A percentile compares a stretch with the other conserved stretches of the same genome.
Evolutionary conservation across 2,329 filamentous ascomycete genomes (phyloP).

Genomic region (Paracorniculantispora psalliotae): DNA sequence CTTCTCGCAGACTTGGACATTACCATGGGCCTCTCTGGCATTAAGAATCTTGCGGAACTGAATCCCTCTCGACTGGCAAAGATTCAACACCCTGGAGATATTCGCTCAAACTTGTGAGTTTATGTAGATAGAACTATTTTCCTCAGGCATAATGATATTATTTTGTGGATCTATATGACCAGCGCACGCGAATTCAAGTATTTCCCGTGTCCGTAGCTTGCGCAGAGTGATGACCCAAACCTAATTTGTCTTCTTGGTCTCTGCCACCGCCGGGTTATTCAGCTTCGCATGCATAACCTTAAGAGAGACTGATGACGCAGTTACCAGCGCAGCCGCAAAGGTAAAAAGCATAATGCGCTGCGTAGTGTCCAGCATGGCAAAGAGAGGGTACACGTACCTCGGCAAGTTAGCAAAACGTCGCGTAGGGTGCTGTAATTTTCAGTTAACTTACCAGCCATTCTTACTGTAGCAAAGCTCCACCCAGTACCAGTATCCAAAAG

Average conservation of each 20-base stretch:
- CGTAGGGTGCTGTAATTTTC: too few relatives aligned
- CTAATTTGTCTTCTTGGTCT: constrained; percentile 22
- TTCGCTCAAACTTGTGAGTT: constrained; percentile 26
- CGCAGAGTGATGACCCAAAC: neutral
- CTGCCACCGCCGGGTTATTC: constrained; percentile 50
- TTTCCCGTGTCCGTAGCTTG: neutral
- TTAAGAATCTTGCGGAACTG: constrained; percentile 36
- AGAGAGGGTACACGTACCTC: constrained; percentile 84
- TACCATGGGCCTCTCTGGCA: constrained; percentile 50
- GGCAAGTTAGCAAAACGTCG: constrained; percentile 11
- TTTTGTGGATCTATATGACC: neutral
- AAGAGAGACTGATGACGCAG: constrained; percentile 60
- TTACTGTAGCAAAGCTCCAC: constrained; percentile 64
- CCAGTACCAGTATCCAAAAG: constrained; percentile 71
- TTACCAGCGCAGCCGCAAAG: constrained; percentile 66
- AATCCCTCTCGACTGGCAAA: constrained; percentile 29
- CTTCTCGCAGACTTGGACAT: constrained; percentile 41
- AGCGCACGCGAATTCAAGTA: neutral
- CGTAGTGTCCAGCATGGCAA: constrained; percentile 59
- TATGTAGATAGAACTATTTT: too few relatives aligned
- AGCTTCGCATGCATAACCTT: constrained; percentile 65
- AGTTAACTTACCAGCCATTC: constrained; percentile 55
- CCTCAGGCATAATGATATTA: neutral
- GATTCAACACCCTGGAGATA: constrained; percentile 29
- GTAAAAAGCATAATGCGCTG: constrained; percentile 67